Evolutionary conservation across 495 filamentous ascomycete species (phyloP).

Genomic region (Astrothelium subdiscretum): DNA sequence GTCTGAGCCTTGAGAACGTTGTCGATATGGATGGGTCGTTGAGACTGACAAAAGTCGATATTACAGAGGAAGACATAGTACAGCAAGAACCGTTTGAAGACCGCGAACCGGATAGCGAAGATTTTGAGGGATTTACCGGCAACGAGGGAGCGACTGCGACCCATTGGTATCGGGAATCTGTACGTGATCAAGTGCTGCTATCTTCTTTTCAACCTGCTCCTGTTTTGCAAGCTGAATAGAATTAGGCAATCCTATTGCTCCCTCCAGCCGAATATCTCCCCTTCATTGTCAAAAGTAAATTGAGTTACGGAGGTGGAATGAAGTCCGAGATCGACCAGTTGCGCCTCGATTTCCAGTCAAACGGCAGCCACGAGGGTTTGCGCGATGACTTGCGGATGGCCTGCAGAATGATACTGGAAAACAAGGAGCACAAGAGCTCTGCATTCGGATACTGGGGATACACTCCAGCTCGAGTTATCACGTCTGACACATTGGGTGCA

Average conservation of each 20-base stretch:
- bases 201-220: not conserved
- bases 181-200: not conserved
- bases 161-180: conserved; percentile 6
- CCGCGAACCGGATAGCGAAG: conserved; percentile 27
- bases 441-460: too few relatives aligned
- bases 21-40: conserved; percentile 19
- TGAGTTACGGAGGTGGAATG: not conserved
- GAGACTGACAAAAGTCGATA: conserved; percentile 11
- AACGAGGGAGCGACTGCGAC: conserved; percentile 20
- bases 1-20: conserved; percentile 17
- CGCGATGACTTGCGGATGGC: not conserved
- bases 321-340: not conserved
- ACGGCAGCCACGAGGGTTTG: not conserved
- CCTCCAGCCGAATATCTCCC: not conserved
- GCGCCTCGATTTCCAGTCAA: not conserved
- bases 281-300: not conserved
- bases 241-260: not conserved
- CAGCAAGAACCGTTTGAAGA: conserved; percentile 24
- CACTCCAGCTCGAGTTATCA: too few relatives aligned
- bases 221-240: not conserved
- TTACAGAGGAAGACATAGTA: conserved; percentile 25
- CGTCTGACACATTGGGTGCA: not conserved
- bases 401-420: not conserved
- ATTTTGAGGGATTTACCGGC: conserved; percentile 30
- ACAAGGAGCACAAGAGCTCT: not conserved